Evolutionary conservation across 2,329 filamentous ascomycete species (phyloP), one percentile per base, ranked within the genome.

Genomic region (Elsinoe necatrix): DNA sequence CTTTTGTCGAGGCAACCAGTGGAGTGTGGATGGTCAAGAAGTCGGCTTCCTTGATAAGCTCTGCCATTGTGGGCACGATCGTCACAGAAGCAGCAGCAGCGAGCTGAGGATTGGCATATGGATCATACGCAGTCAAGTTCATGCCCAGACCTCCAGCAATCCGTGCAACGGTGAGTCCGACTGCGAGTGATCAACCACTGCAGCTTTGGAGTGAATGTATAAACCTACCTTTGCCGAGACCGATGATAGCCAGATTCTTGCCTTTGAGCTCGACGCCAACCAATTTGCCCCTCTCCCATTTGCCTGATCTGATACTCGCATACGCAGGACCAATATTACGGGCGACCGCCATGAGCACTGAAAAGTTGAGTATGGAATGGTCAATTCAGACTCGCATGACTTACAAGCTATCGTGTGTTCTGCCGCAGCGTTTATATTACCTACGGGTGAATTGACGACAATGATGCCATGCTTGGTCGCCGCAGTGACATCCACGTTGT

Each of bases 21-120:
- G 89, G 89, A 0, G 87, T 92, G 66, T 93, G 88, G 8, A 92
- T 83, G 0, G 87, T 91, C 59, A 93, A 67, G 66, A 92, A 91
- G 69, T 92, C 87, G 0, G 84, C 81, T 23, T 77, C 74, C 1
- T 82, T 78, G 12, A 93, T 75, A 12, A 92, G 72, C 20, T 75
- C 71, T 27, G 67, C 63, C 57, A 69, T 61, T 4, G 63, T 63
- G 16, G 62, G 56, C 2, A 67, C 58, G 12, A 69, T 60, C 34
- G 68, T 65, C 14, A 90, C 86, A 5, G 83, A 84, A 1, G 83
- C 84, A 18, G 84, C 78, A 2, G 77, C 75, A 1, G 87, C 87
- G 39, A 91, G 77, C n/a, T 85, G 82, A 0, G 80, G 76, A 60
- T 85, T 87, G 1, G 87, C 87, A 67, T 89, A 92, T 0, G 88